These are phyloP conservation scores for Mariannaea elegans DNA, from an alignment of 2,329 filamentous ascomycete species.

Conservation along the genomic window DNA sequence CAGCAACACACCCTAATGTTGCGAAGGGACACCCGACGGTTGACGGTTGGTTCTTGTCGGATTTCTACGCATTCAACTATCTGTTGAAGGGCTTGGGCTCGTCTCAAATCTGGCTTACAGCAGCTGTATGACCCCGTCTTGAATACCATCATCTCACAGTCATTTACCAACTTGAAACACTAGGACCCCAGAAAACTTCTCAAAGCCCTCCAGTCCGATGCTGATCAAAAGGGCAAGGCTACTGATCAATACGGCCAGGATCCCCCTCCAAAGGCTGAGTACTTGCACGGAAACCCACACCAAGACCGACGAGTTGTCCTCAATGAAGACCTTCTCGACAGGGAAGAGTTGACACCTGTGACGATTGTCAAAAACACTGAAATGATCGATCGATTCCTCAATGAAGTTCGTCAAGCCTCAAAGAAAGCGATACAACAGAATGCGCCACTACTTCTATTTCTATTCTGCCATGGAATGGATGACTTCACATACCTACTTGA, in stretches of 20 bases:
- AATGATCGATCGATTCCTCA: neutral
- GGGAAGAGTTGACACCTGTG: neutral
- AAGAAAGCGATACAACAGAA: neutral
- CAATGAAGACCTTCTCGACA: neutral
- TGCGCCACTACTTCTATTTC: slow-evolving; percentile 1
- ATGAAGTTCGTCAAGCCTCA: neutral
- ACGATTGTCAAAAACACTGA: neutral
- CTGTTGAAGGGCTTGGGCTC: slow-evolving; percentile 16
- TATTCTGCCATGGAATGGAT: slow-evolving; percentile 5
- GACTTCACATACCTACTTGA: neutral
- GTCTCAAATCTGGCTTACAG: neutral
- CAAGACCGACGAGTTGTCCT: slow-evolving; percentile 5
- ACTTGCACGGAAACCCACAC: slow-evolving; percentile 12
- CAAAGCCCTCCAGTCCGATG: neutral
- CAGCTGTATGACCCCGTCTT: neutral
- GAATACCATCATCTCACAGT: neutral
- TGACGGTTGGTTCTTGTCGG: slow-evolving; percentile 23
- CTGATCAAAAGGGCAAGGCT: no score
- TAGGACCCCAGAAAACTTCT: neutral
- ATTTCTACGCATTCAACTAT: slow-evolving; percentile 28
- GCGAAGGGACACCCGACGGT: neutral
- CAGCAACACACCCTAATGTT: slow-evolving; percentile 14
- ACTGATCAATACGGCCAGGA: no score
- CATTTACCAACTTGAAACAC: neutral
- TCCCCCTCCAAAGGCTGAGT: neutral